Evolutionary conservation across 78 protist species (phyloP), one percentile per base, ranked within the genome.

Genomic region (Dictyostelium citrinum): DNA sequence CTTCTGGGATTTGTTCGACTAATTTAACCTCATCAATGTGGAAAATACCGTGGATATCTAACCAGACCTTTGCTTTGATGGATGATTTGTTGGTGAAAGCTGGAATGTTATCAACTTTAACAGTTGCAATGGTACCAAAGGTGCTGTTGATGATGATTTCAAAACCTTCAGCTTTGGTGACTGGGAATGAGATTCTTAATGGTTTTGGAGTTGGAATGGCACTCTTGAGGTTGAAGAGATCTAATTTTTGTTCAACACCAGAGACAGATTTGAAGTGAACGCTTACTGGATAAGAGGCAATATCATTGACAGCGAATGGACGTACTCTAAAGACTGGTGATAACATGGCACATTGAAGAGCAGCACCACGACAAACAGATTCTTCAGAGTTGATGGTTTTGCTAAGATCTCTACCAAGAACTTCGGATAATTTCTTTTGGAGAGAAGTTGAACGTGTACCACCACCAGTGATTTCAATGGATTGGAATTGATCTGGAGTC

Each of bases 321-420:
- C 98, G 96, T 43, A 98, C 98, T 45, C 90, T 79, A 97, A 98
- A 98, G 12, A 81, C 58, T 39, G 99, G 99, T 22, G 93, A 70
- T 77, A 98, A 80, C 91, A 97, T 97, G 75, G 99, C 99, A 81
- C 96, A 95, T 78, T 82, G 93, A 60, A 98, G 95, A 17, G 98
- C 98, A 74, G 98, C 95, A 46, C 99, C 99, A 58, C 97, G 84
- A 79, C 98, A 90, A 29, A 97, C 96, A 3, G 97, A 82, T 95
- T 99, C 99, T 60, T 98, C 98, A 45, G 82, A 72, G 91, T 99
- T 99, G 84, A 98, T 98, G 79, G 96, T 85, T 70, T 79, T 82
- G 27, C 43, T 58, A 33, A 81, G 75, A 9, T 96, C 91, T 64
- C 84, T 58, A 41, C 95, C 95, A 29, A 97, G 37, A 46, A 64